Evolutionary conservation across 306 rosid species (phyloP).

Genomic region (Cicer cuneatum): DNA sequence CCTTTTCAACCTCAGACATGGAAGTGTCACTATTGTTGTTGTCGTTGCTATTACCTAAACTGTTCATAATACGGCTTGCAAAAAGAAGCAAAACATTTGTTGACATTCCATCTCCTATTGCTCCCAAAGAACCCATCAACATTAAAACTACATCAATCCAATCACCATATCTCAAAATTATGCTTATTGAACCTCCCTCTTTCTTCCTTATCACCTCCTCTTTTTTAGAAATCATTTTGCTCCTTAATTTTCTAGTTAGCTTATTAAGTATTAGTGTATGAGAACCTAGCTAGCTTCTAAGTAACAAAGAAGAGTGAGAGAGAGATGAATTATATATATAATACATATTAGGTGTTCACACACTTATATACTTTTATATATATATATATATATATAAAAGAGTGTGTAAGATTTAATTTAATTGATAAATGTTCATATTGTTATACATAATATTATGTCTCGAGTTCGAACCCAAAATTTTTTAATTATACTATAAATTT

Average conservation of each 20-base stretch:
- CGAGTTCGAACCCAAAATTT: too few relatives aligned
- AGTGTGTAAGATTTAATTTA: too few relatives aligned
- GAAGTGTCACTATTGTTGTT: conserved; percentile 51
- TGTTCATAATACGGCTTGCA: conserved; percentile 90
- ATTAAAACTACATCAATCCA: conserved; percentile 78
- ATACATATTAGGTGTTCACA: conserved; percentile 9
- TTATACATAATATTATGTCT: too few relatives aligned
- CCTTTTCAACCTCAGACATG: conserved; percentile 86
- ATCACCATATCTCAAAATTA: conserved; percentile 76
- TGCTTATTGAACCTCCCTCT: conserved; percentile 46
- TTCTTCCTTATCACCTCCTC: conserved; percentile 44
- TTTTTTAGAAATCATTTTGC: conserved; percentile 52
- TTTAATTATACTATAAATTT: too few relatives aligned
- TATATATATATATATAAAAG: too few relatives aligned
- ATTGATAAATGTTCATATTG: too few relatives aligned
- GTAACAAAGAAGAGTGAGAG: conserved; percentile 17
- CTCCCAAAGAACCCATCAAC: conserved; percentile 81
- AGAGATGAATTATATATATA: conserved; percentile 8
- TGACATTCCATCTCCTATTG: conserved; percentile 94
- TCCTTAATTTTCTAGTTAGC: neutral
- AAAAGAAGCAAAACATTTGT: conserved; percentile 78
- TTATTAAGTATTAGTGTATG: neutral
- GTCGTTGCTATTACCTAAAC: conserved; percentile 65
- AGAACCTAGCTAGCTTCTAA: neutral
- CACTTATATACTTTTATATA: neutral